Conservation (phyloP, 1,284 basidiomycete species). For the Marasmius fiardii region DNA sequence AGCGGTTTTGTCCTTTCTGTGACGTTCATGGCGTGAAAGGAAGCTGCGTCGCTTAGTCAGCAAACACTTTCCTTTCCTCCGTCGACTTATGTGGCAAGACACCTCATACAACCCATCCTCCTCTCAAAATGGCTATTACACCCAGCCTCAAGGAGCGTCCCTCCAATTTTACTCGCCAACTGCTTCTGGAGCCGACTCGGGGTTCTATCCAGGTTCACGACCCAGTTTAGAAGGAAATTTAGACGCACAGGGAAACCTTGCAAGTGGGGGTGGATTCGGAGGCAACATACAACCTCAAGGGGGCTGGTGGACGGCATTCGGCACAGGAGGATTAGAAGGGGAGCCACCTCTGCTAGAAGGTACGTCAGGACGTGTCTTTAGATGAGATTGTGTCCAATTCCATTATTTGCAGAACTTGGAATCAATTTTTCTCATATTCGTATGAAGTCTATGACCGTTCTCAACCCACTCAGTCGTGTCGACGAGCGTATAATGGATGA, state of each 20-base stretch:
- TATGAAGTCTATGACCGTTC: constrained; percentile 90
- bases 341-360: constrained; percentile 93
- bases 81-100: constrained; percentile 68
- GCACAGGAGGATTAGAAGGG: constrained; percentile 92
- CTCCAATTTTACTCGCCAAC: constrained; percentile 71
- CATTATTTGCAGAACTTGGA: constrained; percentile 75
- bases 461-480: constrained; percentile 87
- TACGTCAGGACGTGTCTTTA: constrained; percentile 28
- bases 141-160: constrained; percentile 50
- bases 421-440: constrained; percentile 97
- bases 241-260: constrained; percentile 50
- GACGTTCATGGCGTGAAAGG: neutral
- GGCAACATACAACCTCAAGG: constrained; percentile 71
- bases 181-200: constrained; percentile 42
- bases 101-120: constrained; percentile 54
- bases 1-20: constrained; percentile 34
- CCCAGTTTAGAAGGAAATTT: constrained; percentile 71
- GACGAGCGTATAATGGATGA: constrained; percentile 99
- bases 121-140: constrained; percentile 57
- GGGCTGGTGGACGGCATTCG: constrained; percentile 94
- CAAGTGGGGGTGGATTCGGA: constrained; percentile 49
- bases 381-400: constrained; percentile 4
- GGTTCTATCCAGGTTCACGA: constrained; percentile 65
- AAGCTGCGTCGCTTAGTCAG: neutral
- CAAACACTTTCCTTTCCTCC: neutral